phyloP scores from a whole-genome alignment of 1,139 yeast genomes.

The Yamadazyma oceani region DNA sequence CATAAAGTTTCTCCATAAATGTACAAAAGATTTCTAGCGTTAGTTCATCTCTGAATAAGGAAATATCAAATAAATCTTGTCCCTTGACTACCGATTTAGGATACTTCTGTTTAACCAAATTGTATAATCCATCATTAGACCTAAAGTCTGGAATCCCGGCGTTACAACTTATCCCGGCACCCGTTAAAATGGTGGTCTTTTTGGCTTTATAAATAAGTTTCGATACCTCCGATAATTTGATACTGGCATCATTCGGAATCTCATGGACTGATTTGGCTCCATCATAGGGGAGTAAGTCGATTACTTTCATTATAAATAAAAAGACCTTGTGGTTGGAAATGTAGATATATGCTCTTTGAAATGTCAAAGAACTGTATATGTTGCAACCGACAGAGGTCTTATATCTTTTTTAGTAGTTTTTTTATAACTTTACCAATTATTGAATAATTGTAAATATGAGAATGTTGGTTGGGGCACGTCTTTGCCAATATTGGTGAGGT shows the following conservation, averaged over 20 bases:
- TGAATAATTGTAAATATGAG: slow-evolving; percentile 1
- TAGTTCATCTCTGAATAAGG: slow-evolving; percentile 67
- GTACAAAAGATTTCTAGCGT: slow-evolving; percentile 73
- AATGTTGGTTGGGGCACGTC: background rate
- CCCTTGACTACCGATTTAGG: slow-evolving; percentile 71
- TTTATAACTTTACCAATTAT: slow-evolving; percentile 1
- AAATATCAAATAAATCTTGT: slow-evolving; percentile 85
- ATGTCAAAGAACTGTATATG: background rate
- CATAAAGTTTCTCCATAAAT: slow-evolving; percentile 73
- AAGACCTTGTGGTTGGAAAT: background rate
- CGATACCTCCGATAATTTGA: slow-evolving; percentile 39
- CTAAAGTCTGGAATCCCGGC: slow-evolving; percentile 97
- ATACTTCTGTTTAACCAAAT: slow-evolving; percentile 62
- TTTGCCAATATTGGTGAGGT: background rate
- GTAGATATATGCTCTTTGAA: background rate
- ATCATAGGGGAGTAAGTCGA: slow-evolving; percentile 25
- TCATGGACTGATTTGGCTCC: slow-evolving; percentile 15
- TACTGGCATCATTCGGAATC: slow-evolving; percentile 29
- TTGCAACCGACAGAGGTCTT: background rate
- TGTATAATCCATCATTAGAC: slow-evolving; percentile 79
- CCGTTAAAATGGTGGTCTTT: slow-evolving; percentile 68
- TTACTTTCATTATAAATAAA: slow-evolving; percentile 26
- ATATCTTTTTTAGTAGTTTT: background rate
- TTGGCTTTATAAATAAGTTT: slow-evolving; percentile 46
- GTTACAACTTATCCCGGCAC: slow-evolving; percentile 94